Conservation (phyloP, 2,329 filamentous ascomycete genomes). For the Drechslerella coelobrocha region DNA sequence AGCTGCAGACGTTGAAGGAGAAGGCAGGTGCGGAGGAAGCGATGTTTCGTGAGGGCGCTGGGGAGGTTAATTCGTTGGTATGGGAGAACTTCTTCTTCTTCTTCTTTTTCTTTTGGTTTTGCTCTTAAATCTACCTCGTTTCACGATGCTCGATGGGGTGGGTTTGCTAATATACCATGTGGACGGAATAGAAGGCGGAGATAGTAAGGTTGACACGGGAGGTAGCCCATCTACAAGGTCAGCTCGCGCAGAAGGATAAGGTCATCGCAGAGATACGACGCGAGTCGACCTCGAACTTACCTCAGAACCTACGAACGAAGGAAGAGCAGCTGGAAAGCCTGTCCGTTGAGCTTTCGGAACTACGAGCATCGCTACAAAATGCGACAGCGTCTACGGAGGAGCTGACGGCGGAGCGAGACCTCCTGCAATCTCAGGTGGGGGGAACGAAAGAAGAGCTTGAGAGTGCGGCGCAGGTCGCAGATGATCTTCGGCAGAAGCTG, state of each 20-base stretch:
- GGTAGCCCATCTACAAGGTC: constrained; percentile 31
- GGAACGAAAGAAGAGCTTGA: constrained; percentile 9
- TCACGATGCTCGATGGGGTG: not conserved
- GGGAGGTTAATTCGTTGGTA: constrained; percentile 36
- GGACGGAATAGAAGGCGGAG: constrained; percentile 28
- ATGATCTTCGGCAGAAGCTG: constrained; percentile 19
- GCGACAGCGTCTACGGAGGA: constrained; percentile 4
- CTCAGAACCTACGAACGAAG: constrained; percentile 15
- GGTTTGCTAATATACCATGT: constrained; percentile 5
- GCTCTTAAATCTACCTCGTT: not conserved
- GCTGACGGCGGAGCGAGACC: constrained; percentile 15
- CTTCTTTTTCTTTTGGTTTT: not conserved
- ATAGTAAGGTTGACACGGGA: constrained; percentile 26
- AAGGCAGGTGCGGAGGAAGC: constrained; percentile 26
- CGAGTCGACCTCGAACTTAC: constrained; percentile 14
- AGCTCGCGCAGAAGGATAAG: constrained; percentile 38
- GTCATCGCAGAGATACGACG: constrained; percentile 31
- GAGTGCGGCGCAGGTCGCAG: not conserved
- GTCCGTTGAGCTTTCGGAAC: constrained; percentile 42
- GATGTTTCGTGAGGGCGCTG: constrained; percentile 28
- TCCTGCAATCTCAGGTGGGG: constrained; percentile 8
- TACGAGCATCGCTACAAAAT: constrained; percentile 16
- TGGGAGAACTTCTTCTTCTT: not conserved
- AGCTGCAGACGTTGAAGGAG: constrained; percentile 28
- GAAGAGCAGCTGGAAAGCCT: constrained; percentile 43